Evolutionary conservation across 2,329 filamentous ascomycete genomes (phyloP).

Genomic region (Epichloe coenophiala): DNA sequence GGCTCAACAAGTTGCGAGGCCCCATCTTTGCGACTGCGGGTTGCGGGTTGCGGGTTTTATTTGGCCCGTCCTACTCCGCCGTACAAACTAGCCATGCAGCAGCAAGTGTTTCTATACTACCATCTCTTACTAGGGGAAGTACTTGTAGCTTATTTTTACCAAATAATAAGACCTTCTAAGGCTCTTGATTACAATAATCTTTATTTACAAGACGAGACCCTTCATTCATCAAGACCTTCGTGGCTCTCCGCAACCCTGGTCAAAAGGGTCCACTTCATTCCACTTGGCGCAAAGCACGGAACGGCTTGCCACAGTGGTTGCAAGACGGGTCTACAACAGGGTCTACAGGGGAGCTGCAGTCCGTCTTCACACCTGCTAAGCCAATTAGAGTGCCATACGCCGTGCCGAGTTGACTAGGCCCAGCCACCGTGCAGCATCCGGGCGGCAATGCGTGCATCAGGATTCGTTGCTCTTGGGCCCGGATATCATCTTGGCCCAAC

Average conservation of each 20-base stretch:
- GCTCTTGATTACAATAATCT: too few species aligned
- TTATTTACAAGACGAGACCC: too few species aligned
- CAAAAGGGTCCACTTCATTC: background rate
- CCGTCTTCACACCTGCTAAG: background rate
- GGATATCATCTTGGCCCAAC: too few species aligned
- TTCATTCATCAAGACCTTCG: too few species aligned
- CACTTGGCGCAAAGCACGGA: background rate
- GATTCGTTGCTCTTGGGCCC: slow-evolving; percentile 14
- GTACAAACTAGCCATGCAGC: too few species aligned
- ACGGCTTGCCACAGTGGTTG: background rate
- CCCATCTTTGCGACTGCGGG: background rate
- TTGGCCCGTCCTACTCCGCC: background rate
- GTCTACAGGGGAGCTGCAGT: background rate
- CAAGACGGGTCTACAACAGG: background rate
- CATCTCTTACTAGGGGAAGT: too few species aligned
- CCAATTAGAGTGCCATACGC: slow-evolving; percentile 24
- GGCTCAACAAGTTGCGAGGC: background rate
- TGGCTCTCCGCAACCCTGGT: too few species aligned
- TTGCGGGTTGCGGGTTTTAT: too few species aligned
- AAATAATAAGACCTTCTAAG: too few species aligned
- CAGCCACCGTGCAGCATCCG: slow-evolving; percentile 20
- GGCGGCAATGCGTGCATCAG: slow-evolving; percentile 29
- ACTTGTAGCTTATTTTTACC: too few species aligned
- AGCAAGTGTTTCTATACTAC: too few species aligned
- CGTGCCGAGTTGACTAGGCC: slow-evolving; percentile 20